Conservation (phyloP, 2,329 filamentous ascomycete genomes). For the Didymella pinodella region DNA sequence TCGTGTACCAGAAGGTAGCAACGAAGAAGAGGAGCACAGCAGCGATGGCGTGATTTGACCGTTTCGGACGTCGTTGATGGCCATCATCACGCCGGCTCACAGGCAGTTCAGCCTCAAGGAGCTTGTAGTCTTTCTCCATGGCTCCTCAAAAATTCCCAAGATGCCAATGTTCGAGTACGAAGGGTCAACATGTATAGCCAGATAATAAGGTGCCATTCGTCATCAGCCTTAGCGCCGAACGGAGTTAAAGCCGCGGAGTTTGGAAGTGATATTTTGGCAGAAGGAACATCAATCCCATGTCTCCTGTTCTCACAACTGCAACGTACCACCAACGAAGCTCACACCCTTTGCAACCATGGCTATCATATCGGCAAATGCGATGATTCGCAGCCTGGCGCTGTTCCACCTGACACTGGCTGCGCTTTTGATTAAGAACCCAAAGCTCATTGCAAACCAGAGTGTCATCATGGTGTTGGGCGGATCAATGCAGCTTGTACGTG, state of each 20-base stretch:
- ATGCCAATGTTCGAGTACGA: slow-evolving; percentile 2
- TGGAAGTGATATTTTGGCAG: slow-evolving; percentile 12
- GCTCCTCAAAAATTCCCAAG: neutral
- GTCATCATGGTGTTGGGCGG: slow-evolving; percentile 84
- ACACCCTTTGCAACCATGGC: slow-evolving; percentile 67
- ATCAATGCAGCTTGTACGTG: slow-evolving; percentile 78
- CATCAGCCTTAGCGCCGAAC: slow-evolving; percentile 18
- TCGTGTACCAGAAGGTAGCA: slow-evolving; percentile 16
- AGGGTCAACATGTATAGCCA: neutral
- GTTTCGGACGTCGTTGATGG: slow-evolving; percentile 2
- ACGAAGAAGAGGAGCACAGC: slow-evolving; percentile 21
- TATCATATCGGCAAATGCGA: slow-evolving; percentile 78
- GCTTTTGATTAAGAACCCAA: slow-evolving; percentile 80
- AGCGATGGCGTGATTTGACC: slow-evolving; percentile 17
- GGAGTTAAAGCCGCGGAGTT: slow-evolving; percentile 22
- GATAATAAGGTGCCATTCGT: slow-evolving; percentile 16
- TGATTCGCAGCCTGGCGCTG: slow-evolving; percentile 82
- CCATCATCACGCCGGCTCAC: neutral
- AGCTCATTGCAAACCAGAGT: slow-evolving; percentile 76
- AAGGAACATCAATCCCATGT: slow-evolving; percentile 14
- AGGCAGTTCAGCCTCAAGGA: slow-evolving; percentile 2
- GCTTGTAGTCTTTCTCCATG: slow-evolving; percentile 23
- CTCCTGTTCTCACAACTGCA: slow-evolving; percentile 2
- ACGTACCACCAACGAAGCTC: neutral
- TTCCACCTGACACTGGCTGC: slow-evolving; percentile 85